Evolutionary conservation across 345 rosid species (phyloP), one percentile per base, ranked within the genome.

Genomic region (Gossypium anomalum): DNA sequence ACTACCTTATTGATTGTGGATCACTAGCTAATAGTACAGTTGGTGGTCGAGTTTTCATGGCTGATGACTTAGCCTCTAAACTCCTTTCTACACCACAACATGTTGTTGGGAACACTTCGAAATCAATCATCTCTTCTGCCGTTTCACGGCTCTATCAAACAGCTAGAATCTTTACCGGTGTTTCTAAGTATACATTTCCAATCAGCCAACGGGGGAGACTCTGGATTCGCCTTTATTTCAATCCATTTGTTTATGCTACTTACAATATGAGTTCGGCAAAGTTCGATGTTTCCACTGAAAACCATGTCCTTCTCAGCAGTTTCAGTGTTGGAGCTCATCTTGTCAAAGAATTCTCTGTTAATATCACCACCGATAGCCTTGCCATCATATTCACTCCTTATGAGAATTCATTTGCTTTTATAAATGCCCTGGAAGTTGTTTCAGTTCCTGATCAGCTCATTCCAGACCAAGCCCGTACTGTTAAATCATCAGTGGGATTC

Each of bases 161-260:
- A 4, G 97, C 97, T 2, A 85, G 93, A 80, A 82, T 94, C 81
- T 86, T 90, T 75, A 78, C 82, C 9, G 87, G 83, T 48, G 71
- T 82, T 74, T 84, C 98, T 0, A 92, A 72, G 79, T 94, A 89
- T 81, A 82, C 78, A 43, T 92, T 94, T 76, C 45, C 88, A 13
- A 80, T 94, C 41, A 45, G 79, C 64, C 73, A 58, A 75, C 59
- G 41, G 2, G 98, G 95, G 69, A 84, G 97, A 52, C 97, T 89
- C 83, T 94, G 97, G 97, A 80, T 94, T 78, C 97, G 98, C 62
- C 84, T 94, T 51, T 89, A 94, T 78, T 92, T 94, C 82, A 78
- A 75, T 53, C 92, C 97, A 9, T 94, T 92, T 74, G 81, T 78
- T 58, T 77, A 79, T 72, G 79, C 73, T 27, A 82, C 70, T 72